phyloP scores from a whole-genome alignment of 805 yeast species.

The Candida andamanensis region DNA sequence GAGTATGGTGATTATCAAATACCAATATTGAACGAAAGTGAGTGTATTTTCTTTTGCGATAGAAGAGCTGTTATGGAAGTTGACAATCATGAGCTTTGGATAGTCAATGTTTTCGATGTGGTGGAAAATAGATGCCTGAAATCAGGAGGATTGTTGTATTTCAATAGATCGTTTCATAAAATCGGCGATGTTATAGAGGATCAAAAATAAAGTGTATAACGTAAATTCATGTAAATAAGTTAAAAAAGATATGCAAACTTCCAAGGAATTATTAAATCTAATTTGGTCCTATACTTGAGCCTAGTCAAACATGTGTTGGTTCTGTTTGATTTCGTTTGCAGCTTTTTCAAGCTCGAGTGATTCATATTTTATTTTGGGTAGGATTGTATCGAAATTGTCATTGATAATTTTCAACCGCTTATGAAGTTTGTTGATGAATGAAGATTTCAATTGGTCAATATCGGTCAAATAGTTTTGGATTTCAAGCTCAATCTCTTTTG shows the following conservation, averaged over 20 bases:
- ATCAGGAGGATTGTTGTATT: conserved; percentile 64
- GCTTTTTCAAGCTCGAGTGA: neutral
- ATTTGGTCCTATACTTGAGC: conserved; percentile 2
- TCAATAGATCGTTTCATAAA: conserved; percentile 55
- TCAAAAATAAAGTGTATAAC: conserved; percentile 1
- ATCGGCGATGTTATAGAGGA: conserved; percentile 27
- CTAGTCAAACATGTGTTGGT: no score
- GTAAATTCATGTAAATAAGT: conserved; percentile 6
- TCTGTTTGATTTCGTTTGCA: neutral
- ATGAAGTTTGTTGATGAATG: conserved; percentile 19
- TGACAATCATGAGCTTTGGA: conserved; percentile 89
- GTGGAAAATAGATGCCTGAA: conserved; percentile 17
- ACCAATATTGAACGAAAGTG: conserved; percentile 57
- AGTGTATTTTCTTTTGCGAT: conserved; percentile 58
- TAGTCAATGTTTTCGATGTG: conserved; percentile 68
- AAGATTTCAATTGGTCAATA: conserved; percentile 23
- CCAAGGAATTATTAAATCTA: neutral
- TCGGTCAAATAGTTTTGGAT: conserved; percentile 16
- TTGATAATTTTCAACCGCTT: conserved; percentile 22
- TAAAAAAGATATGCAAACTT: neutral
- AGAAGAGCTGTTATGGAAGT: conserved; percentile 49
- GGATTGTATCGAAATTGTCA: conserved; percentile 31
- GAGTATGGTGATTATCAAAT: conserved; percentile 24
- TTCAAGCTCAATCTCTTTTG: conserved; percentile 21
- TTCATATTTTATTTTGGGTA: conserved; percentile 23